Conservation (phyloP, 768 basidiomycete genomes). For the Tylopilus subfusipes region DNA sequence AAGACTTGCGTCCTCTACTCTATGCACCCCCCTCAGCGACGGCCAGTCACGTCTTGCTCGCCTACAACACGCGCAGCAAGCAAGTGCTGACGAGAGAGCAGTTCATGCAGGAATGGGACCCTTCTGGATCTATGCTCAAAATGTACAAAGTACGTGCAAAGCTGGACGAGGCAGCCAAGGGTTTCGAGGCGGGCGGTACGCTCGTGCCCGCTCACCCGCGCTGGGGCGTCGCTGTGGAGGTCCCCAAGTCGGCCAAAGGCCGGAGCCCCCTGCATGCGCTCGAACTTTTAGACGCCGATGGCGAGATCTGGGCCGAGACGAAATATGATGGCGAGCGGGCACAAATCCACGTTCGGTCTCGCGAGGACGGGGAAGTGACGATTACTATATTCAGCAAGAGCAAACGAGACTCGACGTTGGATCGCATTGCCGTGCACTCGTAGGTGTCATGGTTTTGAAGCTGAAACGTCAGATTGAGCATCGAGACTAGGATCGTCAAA, state of each 20-base stretch:
- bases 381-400: constrained; percentile 90
- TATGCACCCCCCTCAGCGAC: constrained; percentile 55
- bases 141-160: constrained; percentile 55
- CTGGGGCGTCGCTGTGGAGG: constrained; percentile 63
- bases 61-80: constrained; percentile 57
- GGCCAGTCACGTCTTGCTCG: constrained; percentile 46
- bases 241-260: constrained; percentile 83
- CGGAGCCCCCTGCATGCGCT: constrained; percentile 56
- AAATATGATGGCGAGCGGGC: constrained; percentile 97
- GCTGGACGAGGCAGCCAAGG: constrained; percentile 53
- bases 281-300: constrained; percentile 28
- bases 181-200: constrained; percentile 36
- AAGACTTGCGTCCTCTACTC: constrained; percentile 77
- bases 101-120: constrained; percentile 75
- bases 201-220: constrained; percentile 34
- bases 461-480: background rate
- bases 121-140: constrained; percentile 46
- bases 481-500: constrained; percentile 48
- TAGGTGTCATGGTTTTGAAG: constrained; percentile 15
- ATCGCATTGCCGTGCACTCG: constrained; percentile 64
- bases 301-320: constrained; percentile 74
- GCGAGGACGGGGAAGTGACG: constrained; percentile 32
- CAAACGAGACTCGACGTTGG: constrained; percentile 74
- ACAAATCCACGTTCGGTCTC: constrained; percentile 77
- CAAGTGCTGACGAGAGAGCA: constrained; percentile 53